A percentile compares a stretch with the other conserved stretches of the same genome.
phyloP scores from a whole-genome alignment of 768 basidiomycete genomes.

The Psilocybe azurescens region DNA sequence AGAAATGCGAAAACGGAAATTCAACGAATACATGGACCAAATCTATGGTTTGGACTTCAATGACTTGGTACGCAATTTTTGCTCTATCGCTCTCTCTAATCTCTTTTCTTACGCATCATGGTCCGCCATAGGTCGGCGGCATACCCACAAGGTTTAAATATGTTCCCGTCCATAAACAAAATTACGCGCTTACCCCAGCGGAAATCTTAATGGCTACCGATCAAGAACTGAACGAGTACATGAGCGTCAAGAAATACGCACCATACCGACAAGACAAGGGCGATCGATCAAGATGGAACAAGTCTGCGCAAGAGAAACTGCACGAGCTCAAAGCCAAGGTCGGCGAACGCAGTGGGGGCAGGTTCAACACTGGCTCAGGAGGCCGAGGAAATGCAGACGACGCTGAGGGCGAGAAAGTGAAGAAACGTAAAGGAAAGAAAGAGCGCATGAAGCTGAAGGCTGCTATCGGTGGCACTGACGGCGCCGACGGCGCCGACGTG shows the following conservation, averaged over 20 bases:
- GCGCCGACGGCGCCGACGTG: constrained; percentile 16
- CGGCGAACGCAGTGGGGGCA: constrained; percentile 39
- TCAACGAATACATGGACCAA: constrained; percentile 92
- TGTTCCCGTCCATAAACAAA: constrained; percentile 63
- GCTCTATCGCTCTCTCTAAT: not conserved
- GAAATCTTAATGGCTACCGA: constrained; percentile 94
- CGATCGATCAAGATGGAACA: constrained; percentile 59
- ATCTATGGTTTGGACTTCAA: constrained; percentile 93
- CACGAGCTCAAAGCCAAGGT: constrained; percentile 75
- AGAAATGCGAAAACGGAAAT: constrained; percentile 82
- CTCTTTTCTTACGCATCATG: not conserved
- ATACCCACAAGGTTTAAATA: constrained; percentile 95
- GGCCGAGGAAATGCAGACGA: constrained; percentile 19
- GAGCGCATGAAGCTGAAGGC: constrained; percentile 61
- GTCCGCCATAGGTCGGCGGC: constrained; percentile 70
- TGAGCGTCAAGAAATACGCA: constrained; percentile 89
- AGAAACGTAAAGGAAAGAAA: constrained; percentile 76
- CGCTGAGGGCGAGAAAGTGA: constrained; percentile 37
- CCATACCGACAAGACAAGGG: constrained; percentile 76
- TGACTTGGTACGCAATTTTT: constrained; percentile 72
- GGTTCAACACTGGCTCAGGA: constrained; percentile 12
- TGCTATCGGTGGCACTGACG: constrained; percentile 30
- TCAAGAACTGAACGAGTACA: constrained; percentile 89
- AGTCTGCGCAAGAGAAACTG: constrained; percentile 65
- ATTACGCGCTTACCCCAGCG: constrained; percentile 74